phyloP scores from a whole-genome alignment of 2,329 filamentous ascomycete genomes.

The Trichoderma breve region DNA sequence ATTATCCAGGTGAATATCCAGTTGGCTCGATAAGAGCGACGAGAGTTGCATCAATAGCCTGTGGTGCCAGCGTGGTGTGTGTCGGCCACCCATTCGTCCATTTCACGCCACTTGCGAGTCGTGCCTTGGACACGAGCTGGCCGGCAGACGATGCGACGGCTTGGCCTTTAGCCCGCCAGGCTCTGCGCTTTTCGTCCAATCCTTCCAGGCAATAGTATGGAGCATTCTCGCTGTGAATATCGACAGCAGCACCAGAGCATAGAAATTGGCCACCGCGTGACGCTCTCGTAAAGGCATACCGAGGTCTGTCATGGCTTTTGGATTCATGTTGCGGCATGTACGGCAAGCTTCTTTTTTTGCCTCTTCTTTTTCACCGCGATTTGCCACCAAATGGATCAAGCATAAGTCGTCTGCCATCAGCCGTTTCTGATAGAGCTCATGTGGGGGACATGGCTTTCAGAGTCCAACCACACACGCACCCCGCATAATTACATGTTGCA shows the following conservation, averaged over 20 bases:
- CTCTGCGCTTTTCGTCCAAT: background rate
- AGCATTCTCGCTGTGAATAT: background rate
- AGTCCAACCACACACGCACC: slow-evolving; percentile 13
- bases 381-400: background rate
- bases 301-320: background rate
- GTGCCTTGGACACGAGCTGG: slow-evolving; percentile 7
- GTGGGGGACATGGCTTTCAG: background rate
- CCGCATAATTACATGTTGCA: slow-evolving; percentile 19
- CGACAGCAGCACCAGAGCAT: background rate
- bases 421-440: background rate
- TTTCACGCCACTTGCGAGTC: slow-evolving; percentile 17
- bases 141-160: background rate
- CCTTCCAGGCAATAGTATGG: background rate
- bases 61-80: slow-evolving; percentile 17
- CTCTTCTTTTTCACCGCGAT: background rate
- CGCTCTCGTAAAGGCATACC: background rate
- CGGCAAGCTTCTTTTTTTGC: background rate
- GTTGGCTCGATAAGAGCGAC: slow-evolving; percentile 16
- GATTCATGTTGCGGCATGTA: background rate
- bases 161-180: background rate
- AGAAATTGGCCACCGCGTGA: background rate
- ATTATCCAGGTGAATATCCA: slow-evolving; percentile 16
- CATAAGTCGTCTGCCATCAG: background rate
- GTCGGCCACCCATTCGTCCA: slow-evolving; percentile 12
- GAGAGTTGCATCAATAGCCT: slow-evolving; percentile 11